A percentile compares a stretch with the other conserved stretches of the same genome.
Conservation (phyloP, 192 early-diverging fungal genomes). For the Podila verticillata region DNA sequence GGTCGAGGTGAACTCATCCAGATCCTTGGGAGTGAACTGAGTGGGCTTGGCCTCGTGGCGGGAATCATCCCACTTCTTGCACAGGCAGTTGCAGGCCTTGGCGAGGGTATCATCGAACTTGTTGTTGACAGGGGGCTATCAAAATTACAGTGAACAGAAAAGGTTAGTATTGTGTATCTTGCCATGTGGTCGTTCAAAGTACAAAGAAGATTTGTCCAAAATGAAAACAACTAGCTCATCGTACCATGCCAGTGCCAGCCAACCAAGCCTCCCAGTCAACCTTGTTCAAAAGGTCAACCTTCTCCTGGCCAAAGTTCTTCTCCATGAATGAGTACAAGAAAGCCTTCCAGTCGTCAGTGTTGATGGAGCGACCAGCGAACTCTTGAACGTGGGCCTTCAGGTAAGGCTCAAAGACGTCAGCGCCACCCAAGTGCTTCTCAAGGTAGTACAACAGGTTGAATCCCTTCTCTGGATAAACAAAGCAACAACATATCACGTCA, state of each 20-base stretch:
- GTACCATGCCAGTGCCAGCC: constrained; percentile 84
- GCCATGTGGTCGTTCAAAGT: not conserved
- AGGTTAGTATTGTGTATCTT: not conserved
- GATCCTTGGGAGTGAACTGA: constrained; percentile 68
- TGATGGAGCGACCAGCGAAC: constrained; percentile 90
- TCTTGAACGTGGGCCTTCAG: constrained; percentile 81
- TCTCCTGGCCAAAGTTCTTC: constrained; percentile 66
- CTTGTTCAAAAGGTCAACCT: constrained; percentile 74
- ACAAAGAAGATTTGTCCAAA: not conserved
- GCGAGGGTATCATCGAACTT: constrained; percentile 90
- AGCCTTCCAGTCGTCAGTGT: constrained; percentile 88
- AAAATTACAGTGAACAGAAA: constrained; percentile 4
- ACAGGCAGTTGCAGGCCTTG: constrained; percentile 80
- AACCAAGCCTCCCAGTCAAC: constrained; percentile 97
- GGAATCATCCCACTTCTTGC: constrained; percentile 78
- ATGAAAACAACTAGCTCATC: not conserved
- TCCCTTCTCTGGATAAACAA: constrained; percentile 82
- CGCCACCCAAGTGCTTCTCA: constrained; percentile 88
- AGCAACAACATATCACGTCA: not conserved
- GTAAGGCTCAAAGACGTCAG: constrained; percentile 86
- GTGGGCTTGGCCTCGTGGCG: constrained; percentile 56
- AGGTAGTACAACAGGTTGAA: constrained; percentile 94
- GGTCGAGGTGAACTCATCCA: constrained; percentile 75
- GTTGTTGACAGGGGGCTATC: constrained; percentile 80
- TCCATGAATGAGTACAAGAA: constrained; percentile 85